phyloP scores from a whole-genome alignment of 768 basidiomycete genomes.

The Tephrocybe sp. region DNA sequence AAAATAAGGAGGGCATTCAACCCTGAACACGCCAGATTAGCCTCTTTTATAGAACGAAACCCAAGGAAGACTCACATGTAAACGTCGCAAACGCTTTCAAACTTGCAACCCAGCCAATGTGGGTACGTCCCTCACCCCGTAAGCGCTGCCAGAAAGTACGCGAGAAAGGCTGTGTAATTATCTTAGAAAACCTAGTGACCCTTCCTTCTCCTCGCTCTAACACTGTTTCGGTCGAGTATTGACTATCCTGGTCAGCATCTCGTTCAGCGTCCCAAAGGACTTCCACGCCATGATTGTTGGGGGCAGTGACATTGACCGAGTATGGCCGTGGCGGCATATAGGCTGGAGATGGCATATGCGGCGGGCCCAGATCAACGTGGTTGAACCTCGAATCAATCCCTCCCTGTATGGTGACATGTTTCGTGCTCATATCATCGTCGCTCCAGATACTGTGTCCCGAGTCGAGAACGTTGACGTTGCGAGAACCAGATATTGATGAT shows the following conservation, averaged over 20 bases:
- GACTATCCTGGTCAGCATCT: slow-evolving; percentile 17
- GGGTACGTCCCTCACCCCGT: slow-evolving; percentile 18
- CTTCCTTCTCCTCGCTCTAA: background rate
- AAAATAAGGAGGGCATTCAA: slow-evolving; percentile 38
- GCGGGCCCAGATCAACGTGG: slow-evolving; percentile 9
- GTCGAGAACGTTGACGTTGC: slow-evolving; percentile 9
- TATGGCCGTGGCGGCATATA: slow-evolving; percentile 7
- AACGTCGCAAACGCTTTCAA: slow-evolving; percentile 28
- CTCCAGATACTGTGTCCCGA: slow-evolving; percentile 17
- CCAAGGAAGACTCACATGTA: slow-evolving; percentile 28
- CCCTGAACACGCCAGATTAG: slow-evolving; percentile 20
- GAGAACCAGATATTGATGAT: slow-evolving; percentile 6
- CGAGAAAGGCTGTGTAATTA: slow-evolving; percentile 6
- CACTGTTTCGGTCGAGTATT: slow-evolving; percentile 14
- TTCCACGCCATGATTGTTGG: slow-evolving; percentile 7
- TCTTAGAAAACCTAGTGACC: slow-evolving; percentile 6
- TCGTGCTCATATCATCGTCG: slow-evolving; percentile 14
- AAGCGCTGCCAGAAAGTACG: slow-evolving; percentile 22
- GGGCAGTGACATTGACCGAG: slow-evolving; percentile 7
- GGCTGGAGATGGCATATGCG: slow-evolving; percentile 1
- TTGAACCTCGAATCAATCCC: slow-evolving; percentile 16
- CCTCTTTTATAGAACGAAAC: background rate
- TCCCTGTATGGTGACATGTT: slow-evolving; percentile 10
- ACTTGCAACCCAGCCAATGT: slow-evolving; percentile 29
- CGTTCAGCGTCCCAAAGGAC: slow-evolving; percentile 11